Evolutionary conservation across 2,329 filamentous ascomycete species (phyloP).

Genomic region (Xylariaceae sp.): DNA sequence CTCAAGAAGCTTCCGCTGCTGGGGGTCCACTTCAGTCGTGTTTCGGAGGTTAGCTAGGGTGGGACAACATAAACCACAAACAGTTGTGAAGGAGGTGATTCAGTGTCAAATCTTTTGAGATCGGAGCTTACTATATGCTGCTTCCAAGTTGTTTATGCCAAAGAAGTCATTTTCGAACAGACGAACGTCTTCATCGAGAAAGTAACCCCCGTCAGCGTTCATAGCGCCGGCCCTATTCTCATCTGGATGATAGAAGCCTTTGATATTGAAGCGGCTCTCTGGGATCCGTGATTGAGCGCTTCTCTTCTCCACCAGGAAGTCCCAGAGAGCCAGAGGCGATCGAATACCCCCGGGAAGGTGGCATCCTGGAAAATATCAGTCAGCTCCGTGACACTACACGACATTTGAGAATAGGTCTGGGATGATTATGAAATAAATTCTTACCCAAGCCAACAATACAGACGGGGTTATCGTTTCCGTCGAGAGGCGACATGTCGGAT

Average conservation of each 20-base stretch:
- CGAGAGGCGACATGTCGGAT: too few species aligned
- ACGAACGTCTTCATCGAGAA: constrained; percentile 32
- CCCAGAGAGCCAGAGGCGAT: constrained; percentile 30
- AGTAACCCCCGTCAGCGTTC: constrained; percentile 35
- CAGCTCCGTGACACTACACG: too few species aligned
- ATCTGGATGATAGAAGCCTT: constrained; percentile 31
- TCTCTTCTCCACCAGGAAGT: constrained; percentile 27
- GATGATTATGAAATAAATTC: too few species aligned
- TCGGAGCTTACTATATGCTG: too few species aligned
- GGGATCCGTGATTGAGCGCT: constrained; percentile 30
- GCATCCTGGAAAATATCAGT: constrained; percentile 23
- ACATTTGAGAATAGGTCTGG: too few species aligned
- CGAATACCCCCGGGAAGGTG: constrained; percentile 32
- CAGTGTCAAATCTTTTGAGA: too few species aligned
- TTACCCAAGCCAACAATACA: too few species aligned
- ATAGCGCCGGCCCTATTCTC: constrained; percentile 15
- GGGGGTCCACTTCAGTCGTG: too few species aligned
- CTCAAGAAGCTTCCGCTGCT: constrained; percentile 45
- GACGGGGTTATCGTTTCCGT: too few species aligned
- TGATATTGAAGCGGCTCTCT: constrained; percentile 28
- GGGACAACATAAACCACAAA: too few species aligned
- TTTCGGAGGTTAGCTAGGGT: too few species aligned
- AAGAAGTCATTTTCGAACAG: constrained; percentile 19
- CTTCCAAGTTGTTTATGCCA: constrained; percentile 18
- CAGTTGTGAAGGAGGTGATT: too few species aligned